Evolutionary conservation across 2,329 filamentous ascomycete genomes (phyloP).

Genomic region (Colletotrichum sp.): DNA sequence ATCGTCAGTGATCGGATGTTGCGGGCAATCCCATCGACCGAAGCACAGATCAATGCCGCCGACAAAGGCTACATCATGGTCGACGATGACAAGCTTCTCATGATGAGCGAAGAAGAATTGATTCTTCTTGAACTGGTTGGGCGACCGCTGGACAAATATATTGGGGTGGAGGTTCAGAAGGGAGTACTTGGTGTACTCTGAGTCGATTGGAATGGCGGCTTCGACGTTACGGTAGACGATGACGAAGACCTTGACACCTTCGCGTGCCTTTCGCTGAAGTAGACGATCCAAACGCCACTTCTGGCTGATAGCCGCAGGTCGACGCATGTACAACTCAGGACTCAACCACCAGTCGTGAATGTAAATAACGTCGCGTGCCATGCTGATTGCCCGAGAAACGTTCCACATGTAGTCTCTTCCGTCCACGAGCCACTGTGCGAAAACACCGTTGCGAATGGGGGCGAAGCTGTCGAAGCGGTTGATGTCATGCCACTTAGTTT

Average conservation of each 20-base stretch:
- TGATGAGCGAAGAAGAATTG: constrained; percentile 99
- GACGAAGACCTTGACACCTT: constrained; percentile 97
- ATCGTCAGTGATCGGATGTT: constrained; percentile 89
- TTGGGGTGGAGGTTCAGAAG: constrained; percentile 95
- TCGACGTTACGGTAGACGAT: constrained; percentile 99
- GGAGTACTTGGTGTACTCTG: constrained; percentile 96
- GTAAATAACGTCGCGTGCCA: constrained; percentile 97
- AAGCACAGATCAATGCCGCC: constrained; percentile 97
- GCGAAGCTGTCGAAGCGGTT: constrained; percentile 95
- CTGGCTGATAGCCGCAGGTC: constrained; percentile 93
- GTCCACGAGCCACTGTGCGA: constrained; percentile 96
- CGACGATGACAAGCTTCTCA: constrained; percentile 96
- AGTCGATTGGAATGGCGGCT: constrained; percentile 95
- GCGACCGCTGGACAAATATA: constrained; percentile 93
- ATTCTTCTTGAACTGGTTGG: constrained; percentile 98
- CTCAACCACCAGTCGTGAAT: constrained; percentile 99
- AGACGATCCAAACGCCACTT: constrained; percentile 96
- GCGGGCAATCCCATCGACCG: constrained; percentile 95
- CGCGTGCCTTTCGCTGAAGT: constrained; percentile 88
- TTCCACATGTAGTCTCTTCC: constrained; percentile 99
- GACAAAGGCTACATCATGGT: constrained; percentile 94
- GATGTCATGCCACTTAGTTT: constrained; percentile 80
- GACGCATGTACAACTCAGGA: constrained; percentile 92
- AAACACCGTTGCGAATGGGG: constrained; percentile 83
- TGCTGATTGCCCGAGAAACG: constrained; percentile 93